Conservation (phyloP, 352 stramenopile genomes). For the Phytophthora aleatoria region DNA sequence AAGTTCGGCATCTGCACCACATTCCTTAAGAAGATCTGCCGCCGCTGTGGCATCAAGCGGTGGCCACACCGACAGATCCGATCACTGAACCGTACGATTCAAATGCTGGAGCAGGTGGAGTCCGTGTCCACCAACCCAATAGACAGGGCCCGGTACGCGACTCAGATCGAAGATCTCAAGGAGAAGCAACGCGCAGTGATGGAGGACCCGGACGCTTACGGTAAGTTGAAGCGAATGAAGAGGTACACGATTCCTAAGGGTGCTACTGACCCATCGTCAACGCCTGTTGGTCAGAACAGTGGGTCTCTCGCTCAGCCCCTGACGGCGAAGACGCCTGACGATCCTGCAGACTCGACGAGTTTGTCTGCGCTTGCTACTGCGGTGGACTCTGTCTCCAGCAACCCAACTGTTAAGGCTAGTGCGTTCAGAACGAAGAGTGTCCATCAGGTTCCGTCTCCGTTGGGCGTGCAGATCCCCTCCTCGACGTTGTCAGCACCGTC, state of each 20-base stretch:
- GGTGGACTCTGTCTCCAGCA: constrained; percentile 17
- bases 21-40: constrained; percentile 80
- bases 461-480: constrained; percentile 33
- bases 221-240: constrained; percentile 69
- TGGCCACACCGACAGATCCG: constrained; percentile 75
- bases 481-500: background rate
- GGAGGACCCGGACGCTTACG: constrained; percentile 61
- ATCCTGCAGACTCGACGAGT: constrained; percentile 6
- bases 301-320: background rate
- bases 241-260: constrained; percentile 36
- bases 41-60: constrained; percentile 63
- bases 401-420: background rate
- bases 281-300: constrained; percentile 6
- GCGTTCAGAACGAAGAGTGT: background rate
- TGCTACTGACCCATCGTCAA: constrained; percentile 9
- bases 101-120: constrained; percentile 77
- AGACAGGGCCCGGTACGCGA: constrained; percentile 56
- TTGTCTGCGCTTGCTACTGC: constrained; percentile 28
- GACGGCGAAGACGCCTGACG: background rate
- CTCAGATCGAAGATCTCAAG: constrained; percentile 65
- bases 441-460: constrained; percentile 3
- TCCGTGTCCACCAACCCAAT: constrained; percentile 42
- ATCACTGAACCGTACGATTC: constrained; percentile 67
- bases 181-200: constrained; percentile 73
- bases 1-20: constrained; percentile 80